Evolutionary conservation across 2,329 filamentous ascomycete genomes (phyloP).

Genomic region (Lachnellula willkommii): DNA sequence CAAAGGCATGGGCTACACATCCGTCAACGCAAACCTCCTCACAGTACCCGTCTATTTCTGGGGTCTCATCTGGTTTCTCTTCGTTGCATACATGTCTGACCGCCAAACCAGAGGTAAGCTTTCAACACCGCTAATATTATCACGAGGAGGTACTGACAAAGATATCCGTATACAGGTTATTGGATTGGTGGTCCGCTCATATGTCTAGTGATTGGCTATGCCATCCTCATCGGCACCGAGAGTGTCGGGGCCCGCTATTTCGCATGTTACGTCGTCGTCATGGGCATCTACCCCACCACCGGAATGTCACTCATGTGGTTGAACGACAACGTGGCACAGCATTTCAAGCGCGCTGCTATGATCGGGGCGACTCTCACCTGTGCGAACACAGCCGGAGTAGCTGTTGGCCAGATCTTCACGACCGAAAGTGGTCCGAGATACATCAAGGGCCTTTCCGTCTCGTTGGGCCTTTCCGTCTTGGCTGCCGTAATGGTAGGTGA

Average conservation of each 20-base stretch:
- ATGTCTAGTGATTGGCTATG: slow-evolving; percentile 9
- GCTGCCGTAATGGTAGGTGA: not conserved
- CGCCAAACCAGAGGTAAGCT: slow-evolving; percentile 17
- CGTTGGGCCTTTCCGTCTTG: slow-evolving; percentile 4
- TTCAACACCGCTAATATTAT: not conserved
- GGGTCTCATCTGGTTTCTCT: slow-evolving; percentile 41
- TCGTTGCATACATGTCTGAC: slow-evolving; percentile 42
- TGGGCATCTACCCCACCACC: slow-evolving; percentile 42
- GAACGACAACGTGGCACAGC: slow-evolving; percentile 39
- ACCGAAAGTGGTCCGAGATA: slow-evolving; percentile 7
- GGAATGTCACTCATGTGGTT: slow-evolving; percentile 43
- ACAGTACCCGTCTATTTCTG: slow-evolving; percentile 53
- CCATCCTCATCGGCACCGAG: slow-evolving; percentile 32
- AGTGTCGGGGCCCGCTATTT: slow-evolving; percentile 45
- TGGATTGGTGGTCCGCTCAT: slow-evolving; percentile 21
- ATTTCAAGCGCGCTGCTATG: slow-evolving; percentile 41
- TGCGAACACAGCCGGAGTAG: slow-evolving; percentile 41
- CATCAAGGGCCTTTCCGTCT: slow-evolving; percentile 7
- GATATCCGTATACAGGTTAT: not conserved
- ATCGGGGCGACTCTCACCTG: slow-evolving; percentile 41
- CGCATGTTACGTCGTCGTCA: slow-evolving; percentile 40
- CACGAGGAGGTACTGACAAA: not conserved
- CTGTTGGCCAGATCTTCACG: slow-evolving; percentile 12
- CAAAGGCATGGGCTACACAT: slow-evolving; percentile 44
- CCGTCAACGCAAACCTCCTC: slow-evolving; percentile 45